Evolutionary conservation across 208 protist species (phyloP).

Genomic region (Crithidia mellificae): DNA sequence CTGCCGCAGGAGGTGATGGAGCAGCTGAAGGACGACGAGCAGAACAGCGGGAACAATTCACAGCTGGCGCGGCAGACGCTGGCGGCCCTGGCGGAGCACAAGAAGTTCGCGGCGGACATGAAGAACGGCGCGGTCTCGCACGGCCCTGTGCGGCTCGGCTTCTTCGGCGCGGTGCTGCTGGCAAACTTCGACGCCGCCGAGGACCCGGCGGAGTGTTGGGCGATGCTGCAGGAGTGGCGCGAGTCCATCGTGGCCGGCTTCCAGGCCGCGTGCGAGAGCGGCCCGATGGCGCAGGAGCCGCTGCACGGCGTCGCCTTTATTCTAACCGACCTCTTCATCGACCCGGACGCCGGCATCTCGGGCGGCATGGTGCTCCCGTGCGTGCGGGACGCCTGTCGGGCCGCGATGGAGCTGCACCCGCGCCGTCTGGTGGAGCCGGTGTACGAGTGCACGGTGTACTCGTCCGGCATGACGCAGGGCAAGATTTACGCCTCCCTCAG

Average conservation of each 20-base stretch:
- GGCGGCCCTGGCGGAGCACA: conserved; percentile 45
- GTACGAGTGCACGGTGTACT: conserved; percentile 98
- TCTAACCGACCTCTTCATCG: conserved; percentile 67
- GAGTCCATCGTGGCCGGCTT: conserved; percentile 95
- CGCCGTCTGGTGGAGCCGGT: conserved; percentile 96
- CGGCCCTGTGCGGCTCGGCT: conserved; percentile 68
- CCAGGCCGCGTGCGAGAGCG: conserved; percentile 91
- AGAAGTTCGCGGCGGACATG: conserved; percentile 52
- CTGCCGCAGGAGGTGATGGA: conserved; percentile 76
- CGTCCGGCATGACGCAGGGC: conserved; percentile 76
- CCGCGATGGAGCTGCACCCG: conserved; percentile 91
- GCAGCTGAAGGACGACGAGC: conserved; percentile 69
- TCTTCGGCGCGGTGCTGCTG: conserved; percentile 76
- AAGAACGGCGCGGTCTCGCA: conserved; percentile 57
- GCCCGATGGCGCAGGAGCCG: conserved; percentile 98
- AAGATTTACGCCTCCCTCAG: conserved; percentile 89
- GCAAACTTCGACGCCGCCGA: conserved; percentile 58
- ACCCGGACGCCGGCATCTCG: conserved; percentile 51
- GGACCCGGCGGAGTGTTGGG: conserved; percentile 24
- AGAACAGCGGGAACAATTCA: conserved; percentile 64
- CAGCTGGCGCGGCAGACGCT: conserved; percentile 45
- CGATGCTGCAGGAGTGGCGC: conserved; percentile 57
- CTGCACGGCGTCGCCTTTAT: conserved; percentile 93
- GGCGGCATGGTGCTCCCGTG: conserved; percentile 94
- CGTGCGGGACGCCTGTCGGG: conserved; percentile 92